These are phyloP conservation scores for Brassica cretica DNA, from an alignment of 345 rosid genomes.

Conservation along the genomic window DNA sequence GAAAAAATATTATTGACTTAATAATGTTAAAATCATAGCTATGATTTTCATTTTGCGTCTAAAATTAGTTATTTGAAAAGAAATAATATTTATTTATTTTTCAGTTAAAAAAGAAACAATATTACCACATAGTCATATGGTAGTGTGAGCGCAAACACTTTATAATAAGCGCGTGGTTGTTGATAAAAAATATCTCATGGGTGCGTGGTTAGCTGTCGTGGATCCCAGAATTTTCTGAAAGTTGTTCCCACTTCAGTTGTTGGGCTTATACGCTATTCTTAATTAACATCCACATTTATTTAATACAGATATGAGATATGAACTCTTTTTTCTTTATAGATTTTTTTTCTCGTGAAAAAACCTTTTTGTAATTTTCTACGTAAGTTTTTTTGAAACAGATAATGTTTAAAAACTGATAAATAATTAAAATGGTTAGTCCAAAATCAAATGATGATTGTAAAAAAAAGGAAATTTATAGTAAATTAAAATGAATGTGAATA, in stretches of 20 bases:
- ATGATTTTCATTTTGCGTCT: no score
- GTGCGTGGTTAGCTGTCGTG: conserved; percentile 10
- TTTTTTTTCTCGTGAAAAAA: no score
- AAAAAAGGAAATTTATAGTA: no score
- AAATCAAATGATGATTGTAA: not conserved
- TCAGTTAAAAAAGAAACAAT: no score
- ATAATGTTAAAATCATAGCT: no score
- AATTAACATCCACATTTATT: not conserved
- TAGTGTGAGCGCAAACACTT: not conserved
- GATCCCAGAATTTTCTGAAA: not conserved
- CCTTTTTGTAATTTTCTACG: not conserved
- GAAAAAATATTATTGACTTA: no score
- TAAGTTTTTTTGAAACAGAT: not conserved
- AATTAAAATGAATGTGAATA: not conserved
- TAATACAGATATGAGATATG: not conserved
- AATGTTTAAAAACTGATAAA: not conserved
- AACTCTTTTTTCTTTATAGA: no score
- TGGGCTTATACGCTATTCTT: conserved; percentile 15
- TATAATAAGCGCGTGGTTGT: not conserved
- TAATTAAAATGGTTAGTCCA: not conserved
- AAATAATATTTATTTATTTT: no score
- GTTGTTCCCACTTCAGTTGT: not conserved
- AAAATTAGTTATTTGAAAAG: no score
- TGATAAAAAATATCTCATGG: not conserved
- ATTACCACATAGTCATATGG: not conserved